Conservation (phyloP, 2,329 filamentous ascomycete species). For the Biscogniauxia mediterranea region DNA sequence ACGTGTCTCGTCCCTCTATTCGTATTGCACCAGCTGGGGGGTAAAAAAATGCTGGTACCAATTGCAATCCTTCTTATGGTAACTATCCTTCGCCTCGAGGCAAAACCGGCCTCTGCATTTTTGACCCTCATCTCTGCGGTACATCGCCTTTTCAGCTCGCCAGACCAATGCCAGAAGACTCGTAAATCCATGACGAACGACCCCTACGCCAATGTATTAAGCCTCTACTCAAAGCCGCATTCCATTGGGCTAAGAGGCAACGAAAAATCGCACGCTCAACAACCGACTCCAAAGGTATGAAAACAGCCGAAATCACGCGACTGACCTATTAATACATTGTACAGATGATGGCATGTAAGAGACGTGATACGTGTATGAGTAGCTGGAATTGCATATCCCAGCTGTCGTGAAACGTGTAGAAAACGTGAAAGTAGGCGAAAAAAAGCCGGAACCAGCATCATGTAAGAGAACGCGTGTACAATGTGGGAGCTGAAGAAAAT, state of each 20-base stretch:
- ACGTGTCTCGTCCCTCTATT: slow-evolving; percentile 3
- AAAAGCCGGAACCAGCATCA: not conserved
- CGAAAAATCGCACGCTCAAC: slow-evolving; percentile 26
- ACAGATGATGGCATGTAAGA: slow-evolving; percentile 9
- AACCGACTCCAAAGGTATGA: slow-evolving; percentile 23
- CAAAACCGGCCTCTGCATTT: slow-evolving; percentile 9
- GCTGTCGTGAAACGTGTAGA: not conserved
- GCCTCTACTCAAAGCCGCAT: slow-evolving; percentile 22
- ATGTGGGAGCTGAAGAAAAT: not conserved
- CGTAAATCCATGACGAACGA: slow-evolving; percentile 25
- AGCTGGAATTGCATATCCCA: not conserved
- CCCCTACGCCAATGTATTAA: slow-evolving; percentile 28
- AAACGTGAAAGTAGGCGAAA: not conserved
- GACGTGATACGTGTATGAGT: not conserved
- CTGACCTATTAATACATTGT: slow-evolving; percentile 28
- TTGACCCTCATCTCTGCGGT: slow-evolving; percentile 12
- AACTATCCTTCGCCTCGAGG: slow-evolving; percentile 11
- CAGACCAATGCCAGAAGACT: slow-evolving; percentile 27
- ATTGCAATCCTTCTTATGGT: slow-evolving; percentile 2
- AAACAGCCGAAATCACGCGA: slow-evolving; percentile 23
- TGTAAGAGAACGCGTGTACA: not conserved
- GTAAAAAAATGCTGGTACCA: not conserved
- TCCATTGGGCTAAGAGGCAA: slow-evolving; percentile 19
- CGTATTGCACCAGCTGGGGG: slow-evolving; percentile 1
- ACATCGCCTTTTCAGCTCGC: slow-evolving; percentile 16